These are phyloP conservation scores for Naganishia onofrii DNA, from an alignment of 768 basidiomycete genomes.

Conservation along the genomic window DNA sequence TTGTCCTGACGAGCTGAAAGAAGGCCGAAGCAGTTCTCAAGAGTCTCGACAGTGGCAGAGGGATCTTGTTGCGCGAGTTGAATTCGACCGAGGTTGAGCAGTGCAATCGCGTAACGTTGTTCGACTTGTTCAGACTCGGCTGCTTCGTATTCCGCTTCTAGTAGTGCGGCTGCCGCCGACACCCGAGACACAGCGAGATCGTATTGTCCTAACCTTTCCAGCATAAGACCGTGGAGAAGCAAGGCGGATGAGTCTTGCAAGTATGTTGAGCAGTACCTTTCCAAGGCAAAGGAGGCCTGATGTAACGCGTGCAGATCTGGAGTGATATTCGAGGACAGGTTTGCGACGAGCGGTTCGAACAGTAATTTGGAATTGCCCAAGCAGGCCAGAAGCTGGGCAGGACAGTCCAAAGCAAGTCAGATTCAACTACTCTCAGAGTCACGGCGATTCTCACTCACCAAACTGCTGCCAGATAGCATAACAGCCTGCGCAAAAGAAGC, in stretches of 20 bases:
- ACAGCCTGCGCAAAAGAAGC: slow-evolving; percentile 57
- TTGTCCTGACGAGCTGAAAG: slow-evolving; percentile 57
- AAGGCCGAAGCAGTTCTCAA: slow-evolving; percentile 70
- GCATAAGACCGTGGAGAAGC: slow-evolving; percentile 79
- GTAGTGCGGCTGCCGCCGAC: slow-evolving; percentile 62
- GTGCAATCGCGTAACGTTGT: slow-evolving; percentile 73
- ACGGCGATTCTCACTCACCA: slow-evolving; percentile 40
- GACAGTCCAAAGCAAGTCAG: slow-evolving; percentile 12
- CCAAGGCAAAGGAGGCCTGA: slow-evolving; percentile 75
- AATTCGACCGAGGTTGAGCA: slow-evolving; percentile 75
- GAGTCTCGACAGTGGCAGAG: slow-evolving; percentile 64
- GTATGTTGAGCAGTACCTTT: slow-evolving; percentile 67
- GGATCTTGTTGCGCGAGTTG: slow-evolving; percentile 64
- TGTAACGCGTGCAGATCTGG: slow-evolving; percentile 58
- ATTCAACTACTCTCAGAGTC: too few relatives aligned
- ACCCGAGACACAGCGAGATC: slow-evolving; percentile 64
- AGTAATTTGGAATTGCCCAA: slow-evolving; percentile 59
- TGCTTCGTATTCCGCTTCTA: slow-evolving; percentile 87
- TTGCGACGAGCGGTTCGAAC: slow-evolving; percentile 57
- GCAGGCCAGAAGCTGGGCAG: slow-evolving; percentile 63
- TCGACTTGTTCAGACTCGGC: slow-evolving; percentile 77
- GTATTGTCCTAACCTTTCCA: slow-evolving; percentile 74
- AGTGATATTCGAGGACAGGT: slow-evolving; percentile 5
- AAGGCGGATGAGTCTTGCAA: slow-evolving; percentile 71
- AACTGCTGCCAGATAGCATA: slow-evolving; percentile 48